Conservation (phyloP, 176 grass and related monocot genomes). For the Zoysia japonica region DNA sequence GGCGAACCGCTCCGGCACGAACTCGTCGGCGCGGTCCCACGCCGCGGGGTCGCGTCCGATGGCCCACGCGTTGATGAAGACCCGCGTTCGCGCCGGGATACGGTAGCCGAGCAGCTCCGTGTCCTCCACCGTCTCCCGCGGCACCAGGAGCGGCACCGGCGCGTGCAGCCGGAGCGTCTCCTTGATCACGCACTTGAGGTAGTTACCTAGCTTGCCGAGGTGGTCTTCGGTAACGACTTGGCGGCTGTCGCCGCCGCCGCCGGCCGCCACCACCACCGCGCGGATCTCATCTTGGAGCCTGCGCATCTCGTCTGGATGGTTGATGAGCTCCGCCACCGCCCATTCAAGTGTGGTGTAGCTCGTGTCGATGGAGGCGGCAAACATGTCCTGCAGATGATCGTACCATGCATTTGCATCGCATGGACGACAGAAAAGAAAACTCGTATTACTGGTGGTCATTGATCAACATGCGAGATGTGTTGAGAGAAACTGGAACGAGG, state of each 20-base stretch:
- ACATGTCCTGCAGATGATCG: constrained; percentile 1
- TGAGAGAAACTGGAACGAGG: too few relatives aligned
- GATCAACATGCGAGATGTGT: too few relatives aligned
- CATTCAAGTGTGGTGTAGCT: constrained; percentile 9
- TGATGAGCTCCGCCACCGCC: constrained; percentile 46
- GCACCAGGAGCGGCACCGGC: constrained; percentile 41
- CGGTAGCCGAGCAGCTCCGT: constrained; percentile 45
- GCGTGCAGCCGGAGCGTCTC: constrained; percentile 58
- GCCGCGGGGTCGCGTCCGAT: constrained; percentile 38
- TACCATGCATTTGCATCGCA: too few relatives aligned
- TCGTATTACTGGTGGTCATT: too few relatives aligned
- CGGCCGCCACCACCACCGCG: background rate
- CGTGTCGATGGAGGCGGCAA: constrained; percentile 32
- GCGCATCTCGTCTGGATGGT: constrained; percentile 36
- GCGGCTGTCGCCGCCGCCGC: background rate
- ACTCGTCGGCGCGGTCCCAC: constrained; percentile 54
- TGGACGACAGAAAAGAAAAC: too few relatives aligned
- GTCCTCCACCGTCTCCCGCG: background rate
- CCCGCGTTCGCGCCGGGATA: constrained; percentile 16
- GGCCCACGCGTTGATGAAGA: constrained; percentile 58
- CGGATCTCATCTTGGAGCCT: constrained; percentile 55
- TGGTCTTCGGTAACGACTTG: background rate
- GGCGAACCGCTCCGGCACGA: constrained; percentile 49
- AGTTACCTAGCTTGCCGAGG: background rate
- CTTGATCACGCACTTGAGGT: constrained; percentile 47